Conservation (phyloP, 2,329 filamentous ascomycete species). For the Aspergillus sp. region DNA sequence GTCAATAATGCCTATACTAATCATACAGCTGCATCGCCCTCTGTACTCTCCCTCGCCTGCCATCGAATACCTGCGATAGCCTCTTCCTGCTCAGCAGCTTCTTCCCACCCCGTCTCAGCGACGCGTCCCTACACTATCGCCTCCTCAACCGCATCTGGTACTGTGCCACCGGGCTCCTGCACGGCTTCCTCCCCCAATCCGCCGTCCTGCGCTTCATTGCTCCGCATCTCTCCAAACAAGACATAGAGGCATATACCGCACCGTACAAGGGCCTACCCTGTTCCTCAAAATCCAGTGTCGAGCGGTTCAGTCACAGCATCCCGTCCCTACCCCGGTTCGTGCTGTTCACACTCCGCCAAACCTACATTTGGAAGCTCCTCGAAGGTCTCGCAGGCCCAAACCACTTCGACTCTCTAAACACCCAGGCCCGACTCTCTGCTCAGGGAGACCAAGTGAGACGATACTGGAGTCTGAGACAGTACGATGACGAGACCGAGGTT, state of each 20-base stretch:
- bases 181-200: background rate
- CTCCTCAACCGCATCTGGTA: constrained; percentile 5
- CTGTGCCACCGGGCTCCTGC: background rate
- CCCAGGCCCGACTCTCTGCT: background rate
- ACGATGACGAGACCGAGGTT: background rate
- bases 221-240: background rate
- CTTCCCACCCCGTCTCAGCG: constrained; percentile 3
- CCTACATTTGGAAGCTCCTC: background rate
- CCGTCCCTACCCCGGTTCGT: background rate
- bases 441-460: background rate
- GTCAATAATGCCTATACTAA: background rate
- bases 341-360: background rate
- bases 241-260: background rate
- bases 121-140: background rate
- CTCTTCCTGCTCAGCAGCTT: constrained; percentile 4
- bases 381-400: background rate
- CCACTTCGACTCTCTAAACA: background rate
- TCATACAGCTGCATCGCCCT: background rate
- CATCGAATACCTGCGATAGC: background rate
- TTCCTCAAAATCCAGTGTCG: background rate
- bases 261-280: background rate
- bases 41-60: background rate
- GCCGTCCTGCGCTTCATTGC: background rate
- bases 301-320: background rate
- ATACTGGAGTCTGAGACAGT: background rate